Base-by-base conservation (phyloP, 768 basidiomycete species). In the Tulasnella sp. region DNA sequence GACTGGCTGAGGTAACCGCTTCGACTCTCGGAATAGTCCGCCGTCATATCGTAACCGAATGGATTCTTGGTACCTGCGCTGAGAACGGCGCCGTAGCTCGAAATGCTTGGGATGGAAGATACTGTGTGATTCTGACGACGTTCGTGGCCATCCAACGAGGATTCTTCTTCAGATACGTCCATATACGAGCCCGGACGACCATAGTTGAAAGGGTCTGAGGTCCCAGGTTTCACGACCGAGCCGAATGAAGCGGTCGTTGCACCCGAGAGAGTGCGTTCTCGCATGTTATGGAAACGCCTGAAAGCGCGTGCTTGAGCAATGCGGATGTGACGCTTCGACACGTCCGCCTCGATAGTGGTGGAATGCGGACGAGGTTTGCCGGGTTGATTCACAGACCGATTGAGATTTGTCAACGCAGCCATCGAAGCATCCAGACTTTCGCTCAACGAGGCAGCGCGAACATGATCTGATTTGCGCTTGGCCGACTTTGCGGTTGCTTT, bases 21-120 rank as follows among this genome's bases (percentile, higher is more conserved):
- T 0, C 90, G 91, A 72, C 92, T 90, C 42, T 91, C 90, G 0
- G 85, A n/a, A n/a, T n/a, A 81, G 47, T 89, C 84, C 74, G 88
- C 87, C 0, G 87, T 88, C 0, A 83, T 83, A 0, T 82, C 89
- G 73, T 88, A 92, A 47, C 89, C 90, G 78, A 93, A 93, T 0
- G 91, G 91, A 78, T 94, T 91, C 2, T 75, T 77, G 1, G 83
- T 78, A 19, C 91, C 91, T 19, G 83, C 78, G 71, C 89, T 84
- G 73, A 90, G 81, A 40, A 90, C 86, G 2, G 83, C 82, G 2
- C 92, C 91, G 73, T 90, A 91, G 0, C 91, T 92, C 0, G 91
- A 92, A 5, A 92, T 85, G 0, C 91, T 92, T 0, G 89, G 89
- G 67, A 93, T 88, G 76, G 89, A 91, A 79, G 88, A 85, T 14